Base-by-base conservation (phyloP, 441 rosid genomes). In the Mallotus japonicus region DNA sequence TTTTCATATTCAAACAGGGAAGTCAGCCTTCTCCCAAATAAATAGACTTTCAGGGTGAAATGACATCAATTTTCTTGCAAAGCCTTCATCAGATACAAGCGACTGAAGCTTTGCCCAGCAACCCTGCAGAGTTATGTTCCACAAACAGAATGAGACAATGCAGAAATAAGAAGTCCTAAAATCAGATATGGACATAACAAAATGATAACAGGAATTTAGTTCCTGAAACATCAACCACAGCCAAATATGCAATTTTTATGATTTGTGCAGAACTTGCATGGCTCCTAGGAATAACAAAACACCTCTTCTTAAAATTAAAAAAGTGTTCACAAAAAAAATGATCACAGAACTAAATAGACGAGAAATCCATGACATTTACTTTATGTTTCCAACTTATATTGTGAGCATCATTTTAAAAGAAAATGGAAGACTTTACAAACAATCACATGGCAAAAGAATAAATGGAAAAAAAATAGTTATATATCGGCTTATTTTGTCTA, bases 51-150 rank as follows among this genome's bases (percentile, higher is more conserved):
- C 2, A 8, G 51, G 40, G 14, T 17, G 14, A 70, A 58, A 59
- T 65, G 16, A 55, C 11, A 49, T 90, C 83, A 91, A 68, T 85
- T 83, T 2, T 92, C 97, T 65, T 89, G 97, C 82, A 94, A 83
- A 12, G 96, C 94, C 80, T 95, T 92, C 86, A 79, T 85, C 81
- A 95, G 79, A 79, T 88, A 86, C 42, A 95, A 79, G 81, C 87
- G 87, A 85, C 87, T 89, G 85, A 91, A 92, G 89, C 86, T 95
- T 86, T 92, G 99, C 44, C 97, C 97, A 17, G 97, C 85, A 80
- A 91, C 97, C 82, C 99, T 95, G 94, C 82, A 77, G 76, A 44
- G 17, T 28, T n/a, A 63, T 4, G 8, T 7, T 4, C 4, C 32
- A 20, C 12, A 19, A 20, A n/a, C 0, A 63, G 1, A 40, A 34